Conservation (phyloP, 1,284 basidiomycete genomes). For the Puccinia coronata region DNA sequence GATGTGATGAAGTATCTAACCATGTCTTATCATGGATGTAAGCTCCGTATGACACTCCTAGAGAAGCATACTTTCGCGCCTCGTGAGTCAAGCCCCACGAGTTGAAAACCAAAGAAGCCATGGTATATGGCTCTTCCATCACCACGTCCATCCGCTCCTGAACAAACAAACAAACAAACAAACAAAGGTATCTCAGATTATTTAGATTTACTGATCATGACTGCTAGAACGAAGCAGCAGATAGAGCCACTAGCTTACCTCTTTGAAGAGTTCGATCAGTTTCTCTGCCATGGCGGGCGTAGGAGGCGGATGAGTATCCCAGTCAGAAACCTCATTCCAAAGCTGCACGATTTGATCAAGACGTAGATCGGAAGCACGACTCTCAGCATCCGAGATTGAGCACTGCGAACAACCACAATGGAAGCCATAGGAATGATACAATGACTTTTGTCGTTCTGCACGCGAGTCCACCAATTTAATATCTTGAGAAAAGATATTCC, state of each 20-base stretch:
- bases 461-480: not conserved
- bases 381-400: conserved; percentile 11
- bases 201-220: too few species aligned
- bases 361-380: conserved; percentile 12
- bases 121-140: conserved; percentile 29
- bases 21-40: conserved; percentile 11
- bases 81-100: conserved; percentile 27
- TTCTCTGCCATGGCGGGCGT: conserved; percentile 18
- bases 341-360: conserved; percentile 13
- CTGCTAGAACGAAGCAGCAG: too few species aligned
- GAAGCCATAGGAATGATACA: conserved; percentile 22
- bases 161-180: not conserved
- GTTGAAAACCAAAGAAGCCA: conserved; percentile 24
- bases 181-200: too few species aligned
- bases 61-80: not conserved
- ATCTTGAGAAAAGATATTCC: not conserved
- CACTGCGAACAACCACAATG: conserved; percentile 45
- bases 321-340: conserved; percentile 7
- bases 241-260: too few species aligned
- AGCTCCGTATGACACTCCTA: conserved; percentile 20
- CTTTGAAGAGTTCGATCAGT: conserved; percentile 24
- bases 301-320: conserved; percentile 1
- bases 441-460: not conserved
- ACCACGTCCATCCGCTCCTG: conserved; percentile 27
- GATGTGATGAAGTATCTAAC: conserved; percentile 10